Conservation (phyloP, 192 early-diverging fungal species). For the Coemansia sp. region DNA sequence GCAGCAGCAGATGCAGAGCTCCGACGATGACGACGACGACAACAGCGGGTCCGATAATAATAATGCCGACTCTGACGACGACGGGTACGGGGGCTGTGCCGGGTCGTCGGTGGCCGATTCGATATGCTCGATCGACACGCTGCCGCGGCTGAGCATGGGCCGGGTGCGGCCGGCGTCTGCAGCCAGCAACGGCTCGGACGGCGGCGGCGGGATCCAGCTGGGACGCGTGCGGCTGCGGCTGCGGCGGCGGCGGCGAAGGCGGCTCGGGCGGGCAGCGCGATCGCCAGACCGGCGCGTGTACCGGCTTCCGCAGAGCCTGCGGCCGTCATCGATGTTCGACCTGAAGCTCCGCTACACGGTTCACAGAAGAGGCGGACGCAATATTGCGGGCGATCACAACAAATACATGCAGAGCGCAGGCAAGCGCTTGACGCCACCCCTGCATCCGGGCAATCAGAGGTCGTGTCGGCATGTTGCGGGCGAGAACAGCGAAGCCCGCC, state of each 20-base stretch:
- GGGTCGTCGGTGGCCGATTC: constrained; percentile 26
- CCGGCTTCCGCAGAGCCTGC: constrained; percentile 34
- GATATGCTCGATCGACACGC: constrained; percentile 39
- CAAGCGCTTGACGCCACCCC: constrained; percentile 5
- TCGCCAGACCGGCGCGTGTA: constrained; percentile 2
- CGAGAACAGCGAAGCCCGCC: background rate
- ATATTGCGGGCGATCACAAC: constrained; percentile 15
- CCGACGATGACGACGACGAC: background rate
- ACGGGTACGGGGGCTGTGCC: background rate
- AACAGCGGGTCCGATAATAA: background rate
- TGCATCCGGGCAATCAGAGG: constrained; percentile 1
- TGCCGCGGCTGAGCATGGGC: constrained; percentile 24
- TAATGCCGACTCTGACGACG: background rate
- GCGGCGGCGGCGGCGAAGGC: background rate
- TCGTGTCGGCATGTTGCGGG: background rate
- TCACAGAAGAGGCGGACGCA: background rate
- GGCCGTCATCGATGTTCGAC: constrained; percentile 49
- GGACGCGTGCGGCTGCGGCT: constrained; percentile 7
- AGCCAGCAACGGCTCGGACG: background rate
- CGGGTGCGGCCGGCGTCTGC: constrained; percentile 7
- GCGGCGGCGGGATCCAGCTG: background rate
- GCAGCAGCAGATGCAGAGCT: background rate
- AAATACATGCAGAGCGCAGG: constrained; percentile 3
- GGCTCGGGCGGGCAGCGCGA: background rate
- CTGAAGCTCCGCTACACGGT: constrained; percentile 29